These are phyloP conservation scores for Naganishia antarctica DNA, from an alignment of 768 basidiomycete species.

Conservation along the genomic window DNA sequence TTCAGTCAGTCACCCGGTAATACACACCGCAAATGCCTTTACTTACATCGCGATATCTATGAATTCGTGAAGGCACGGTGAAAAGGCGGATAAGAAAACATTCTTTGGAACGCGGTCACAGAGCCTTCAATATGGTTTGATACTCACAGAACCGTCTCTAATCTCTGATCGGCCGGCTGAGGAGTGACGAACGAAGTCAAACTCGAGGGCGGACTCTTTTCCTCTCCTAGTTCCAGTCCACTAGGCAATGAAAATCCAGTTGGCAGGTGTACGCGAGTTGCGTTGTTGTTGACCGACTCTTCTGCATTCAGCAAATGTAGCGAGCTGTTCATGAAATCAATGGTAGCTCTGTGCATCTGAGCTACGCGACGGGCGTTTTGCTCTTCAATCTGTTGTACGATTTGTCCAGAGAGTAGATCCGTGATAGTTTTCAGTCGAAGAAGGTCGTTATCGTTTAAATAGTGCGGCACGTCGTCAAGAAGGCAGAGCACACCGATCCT, in stretches of 20 bases:
- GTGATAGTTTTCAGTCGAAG: neutral
- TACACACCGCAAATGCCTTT: neutral
- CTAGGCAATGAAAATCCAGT: neutral
- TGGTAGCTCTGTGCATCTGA: slow-evolving; percentile 9
- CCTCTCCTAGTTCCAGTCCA: neutral
- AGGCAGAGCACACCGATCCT: neutral
- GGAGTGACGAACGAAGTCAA: slow-evolving; percentile 9
- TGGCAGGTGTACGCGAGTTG: neutral
- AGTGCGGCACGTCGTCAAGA: neutral
- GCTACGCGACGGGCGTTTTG: slow-evolving; percentile 7
- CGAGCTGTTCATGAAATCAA: neutral
- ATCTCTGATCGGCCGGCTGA: neutral
- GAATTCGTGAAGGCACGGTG: too few relatives aligned
- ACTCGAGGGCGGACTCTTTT: too few relatives aligned
- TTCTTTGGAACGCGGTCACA: too few relatives aligned
- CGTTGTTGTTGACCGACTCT: neutral
- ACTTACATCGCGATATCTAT: slow-evolving; percentile 9
- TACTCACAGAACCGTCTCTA: slow-evolving; percentile 8
- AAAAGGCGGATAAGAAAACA: too few relatives aligned
- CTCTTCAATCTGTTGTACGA: slow-evolving; percentile 10
- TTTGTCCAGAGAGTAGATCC: neutral
- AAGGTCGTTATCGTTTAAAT: neutral
- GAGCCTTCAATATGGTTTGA: too few relatives aligned
- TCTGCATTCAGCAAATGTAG: slow-evolving; percentile 7
- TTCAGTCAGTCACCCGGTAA: neutral